Conservation (phyloP, 768 basidiomycete species). For the Lactarius indigo region DNA sequence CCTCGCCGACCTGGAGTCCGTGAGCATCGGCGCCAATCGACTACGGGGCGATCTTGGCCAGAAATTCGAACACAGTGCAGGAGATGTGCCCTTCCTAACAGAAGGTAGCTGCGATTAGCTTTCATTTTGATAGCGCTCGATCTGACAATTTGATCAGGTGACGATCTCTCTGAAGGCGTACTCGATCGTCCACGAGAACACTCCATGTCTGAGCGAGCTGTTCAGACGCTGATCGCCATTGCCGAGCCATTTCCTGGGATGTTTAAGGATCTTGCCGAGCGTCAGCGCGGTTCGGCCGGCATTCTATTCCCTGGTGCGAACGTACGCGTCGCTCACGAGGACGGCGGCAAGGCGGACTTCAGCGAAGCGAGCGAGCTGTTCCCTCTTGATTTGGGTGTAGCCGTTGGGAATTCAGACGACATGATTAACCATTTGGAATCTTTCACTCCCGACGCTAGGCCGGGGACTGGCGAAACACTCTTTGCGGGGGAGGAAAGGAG, state of each 20-base stretch:
- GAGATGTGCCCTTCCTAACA: not conserved
- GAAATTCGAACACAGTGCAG: not conserved
- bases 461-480: conserved; percentile 68
- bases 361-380: conserved; percentile 66
- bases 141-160: conserved; percentile 40
- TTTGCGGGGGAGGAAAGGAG: conserved; percentile 53
- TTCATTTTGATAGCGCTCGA: not conserved
- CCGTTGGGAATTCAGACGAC: conserved; percentile 69
- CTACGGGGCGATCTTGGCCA: conserved; percentile 3
- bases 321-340: conserved; percentile 52
- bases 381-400: conserved; percentile 50
- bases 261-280: conserved; percentile 13
- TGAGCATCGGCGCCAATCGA: not conserved
- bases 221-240: conserved; percentile 7
- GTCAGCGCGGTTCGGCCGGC: conserved; percentile 45
- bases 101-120: not conserved
- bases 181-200: not conserved
- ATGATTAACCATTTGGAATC: conserved; percentile 59
- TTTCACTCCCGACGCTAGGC: conserved; percentile 64
- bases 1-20: conserved; percentile 3
- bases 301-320: conserved; percentile 61
- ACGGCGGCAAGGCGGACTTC: conserved; percentile 47
- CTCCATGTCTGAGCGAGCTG: not conserved
- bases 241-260: conserved; percentile 7
- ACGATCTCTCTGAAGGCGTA: conserved; percentile 40